Evolutionary conservation across 495 filamentous ascomycete species (phyloP).

Genomic region (Evernia prunastri): DNA sequence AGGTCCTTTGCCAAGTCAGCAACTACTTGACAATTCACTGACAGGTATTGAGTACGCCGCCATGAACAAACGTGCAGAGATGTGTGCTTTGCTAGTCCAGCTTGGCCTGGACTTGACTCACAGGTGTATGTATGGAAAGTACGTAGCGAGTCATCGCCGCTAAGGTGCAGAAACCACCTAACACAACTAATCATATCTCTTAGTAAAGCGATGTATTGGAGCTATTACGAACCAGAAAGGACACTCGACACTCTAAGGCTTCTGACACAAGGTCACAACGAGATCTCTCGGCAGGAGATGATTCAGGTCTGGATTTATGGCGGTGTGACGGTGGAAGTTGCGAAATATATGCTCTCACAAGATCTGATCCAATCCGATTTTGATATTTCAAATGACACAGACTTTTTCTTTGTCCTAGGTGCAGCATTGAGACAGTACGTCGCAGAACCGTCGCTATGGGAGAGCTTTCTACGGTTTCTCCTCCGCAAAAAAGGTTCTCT

Average conservation of each 20-base stretch:
- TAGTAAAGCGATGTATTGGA: neutral
- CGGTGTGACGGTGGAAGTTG: neutral
- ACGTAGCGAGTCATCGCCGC: neutral
- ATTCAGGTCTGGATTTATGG: neutral
- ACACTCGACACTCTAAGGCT: neutral
- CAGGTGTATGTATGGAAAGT: neutral
- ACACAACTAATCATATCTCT: neutral
- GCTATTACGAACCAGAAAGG: neutral
- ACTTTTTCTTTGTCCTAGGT: neutral
- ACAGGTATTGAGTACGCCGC: neutral
- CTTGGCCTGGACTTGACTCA: neutral
- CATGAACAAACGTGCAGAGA: neutral
- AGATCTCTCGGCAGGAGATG: neutral
- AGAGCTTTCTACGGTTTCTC: neutral
- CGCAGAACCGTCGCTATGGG: neutral
- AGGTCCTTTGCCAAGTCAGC: neutral
- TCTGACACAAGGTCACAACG: neutral
- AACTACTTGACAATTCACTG: neutral
- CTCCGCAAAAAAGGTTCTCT: neutral
- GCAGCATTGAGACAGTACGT: neutral
- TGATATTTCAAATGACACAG: neutral
- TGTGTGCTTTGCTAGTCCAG: constrained; percentile 1
- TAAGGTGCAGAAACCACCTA: neutral
- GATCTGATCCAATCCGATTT: neutral
- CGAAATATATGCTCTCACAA: neutral